Evolutionary conservation across 257 asterid genomes (phyloP).

Genomic region (Orobanche coerulescens): DNA sequence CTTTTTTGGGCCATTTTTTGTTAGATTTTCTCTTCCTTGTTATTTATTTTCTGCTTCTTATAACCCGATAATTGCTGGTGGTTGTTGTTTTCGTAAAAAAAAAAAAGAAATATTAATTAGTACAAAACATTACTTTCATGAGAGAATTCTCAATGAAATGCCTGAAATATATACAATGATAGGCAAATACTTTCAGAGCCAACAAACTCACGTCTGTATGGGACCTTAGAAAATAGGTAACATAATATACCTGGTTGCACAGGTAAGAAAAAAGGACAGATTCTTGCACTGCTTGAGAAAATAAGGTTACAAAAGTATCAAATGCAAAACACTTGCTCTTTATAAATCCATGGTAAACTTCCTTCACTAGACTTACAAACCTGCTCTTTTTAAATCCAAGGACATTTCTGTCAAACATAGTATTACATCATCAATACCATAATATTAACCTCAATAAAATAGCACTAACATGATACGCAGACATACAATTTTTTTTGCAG

Average conservation of each 20-base stretch:
- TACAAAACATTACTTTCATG: too few species aligned
- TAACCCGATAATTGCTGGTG: too few species aligned
- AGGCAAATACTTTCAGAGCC: too few species aligned
- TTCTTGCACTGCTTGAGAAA: too few species aligned
- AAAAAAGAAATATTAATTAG: neutral
- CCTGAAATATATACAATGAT: too few species aligned
- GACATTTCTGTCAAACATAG: slow-evolving; percentile 42
- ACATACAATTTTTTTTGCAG: too few species aligned
- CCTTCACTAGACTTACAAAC: slow-evolving; percentile 71
- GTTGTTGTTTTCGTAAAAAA: too few species aligned
- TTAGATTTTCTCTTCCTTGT: too few species aligned
- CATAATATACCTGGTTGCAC: neutral
- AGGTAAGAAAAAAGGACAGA: neutral
- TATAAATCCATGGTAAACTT: slow-evolving; percentile 74
- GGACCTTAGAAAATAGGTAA: neutral
- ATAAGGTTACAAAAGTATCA: too few species aligned
- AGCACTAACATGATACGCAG: neutral
- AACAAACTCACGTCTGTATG: slow-evolving; percentile 6
- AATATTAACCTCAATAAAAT: too few species aligned
- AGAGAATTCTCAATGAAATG: too few species aligned
- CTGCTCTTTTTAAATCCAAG: slow-evolving; percentile 75
- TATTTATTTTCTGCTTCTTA: too few species aligned
- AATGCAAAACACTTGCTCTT: slow-evolving; percentile 45
- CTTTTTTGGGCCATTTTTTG: neutral
- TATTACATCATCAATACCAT: slow-evolving; percentile 8